Evolutionary conservation across 768 basidiomycete species (phyloP), one percentile per base, ranked within the genome.

Genomic region (Lanmaoa rubissima): DNA sequence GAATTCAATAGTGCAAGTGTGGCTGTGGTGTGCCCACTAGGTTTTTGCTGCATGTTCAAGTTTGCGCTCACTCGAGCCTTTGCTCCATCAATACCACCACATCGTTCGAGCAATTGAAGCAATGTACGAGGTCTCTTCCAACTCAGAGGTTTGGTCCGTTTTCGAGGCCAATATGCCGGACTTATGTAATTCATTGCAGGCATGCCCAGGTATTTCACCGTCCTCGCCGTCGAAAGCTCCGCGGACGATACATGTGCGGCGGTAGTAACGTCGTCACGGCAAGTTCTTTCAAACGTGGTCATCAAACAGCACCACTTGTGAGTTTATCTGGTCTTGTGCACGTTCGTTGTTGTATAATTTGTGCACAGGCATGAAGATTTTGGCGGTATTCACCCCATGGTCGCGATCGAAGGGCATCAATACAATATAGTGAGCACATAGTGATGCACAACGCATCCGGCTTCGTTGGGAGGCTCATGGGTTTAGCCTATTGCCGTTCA

Each of bases 221-320:
- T 91, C 14, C 79, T 92, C 84, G 9, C 48, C 48, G 65, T 96
- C 38, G 94, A 97, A 72, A 87, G 88, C 2, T 94, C 92, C 13
- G 93, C 93, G 14, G 96, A 99, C 70, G 96, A 98, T 67, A 91
- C 94, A 1, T 96, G 94, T 64, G 92, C 87, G 16, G 89, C 94
- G 1, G 78, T 98, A 48, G 88, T 99, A 36, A 81, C 83, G 19
- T 89, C 87, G 1, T 75, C 81, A 9, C 80, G 84, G 19, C 65
- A 77, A 66, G 78, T 98, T 40, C 83, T 90, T 52, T 87, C 92
- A 3, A 96, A 94, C 69, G 82, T 98, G 5, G 87, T 98, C 58
- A 74, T 92, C 39, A 92, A 89, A 67, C 95, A 98, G 67, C 81
- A 90, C 58, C 66, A 79, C 40, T 67, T 85, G 85, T 86, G 60